Base-by-base conservation (phyloP, 345 rosid species). In the Acer yangbiense region DNA sequence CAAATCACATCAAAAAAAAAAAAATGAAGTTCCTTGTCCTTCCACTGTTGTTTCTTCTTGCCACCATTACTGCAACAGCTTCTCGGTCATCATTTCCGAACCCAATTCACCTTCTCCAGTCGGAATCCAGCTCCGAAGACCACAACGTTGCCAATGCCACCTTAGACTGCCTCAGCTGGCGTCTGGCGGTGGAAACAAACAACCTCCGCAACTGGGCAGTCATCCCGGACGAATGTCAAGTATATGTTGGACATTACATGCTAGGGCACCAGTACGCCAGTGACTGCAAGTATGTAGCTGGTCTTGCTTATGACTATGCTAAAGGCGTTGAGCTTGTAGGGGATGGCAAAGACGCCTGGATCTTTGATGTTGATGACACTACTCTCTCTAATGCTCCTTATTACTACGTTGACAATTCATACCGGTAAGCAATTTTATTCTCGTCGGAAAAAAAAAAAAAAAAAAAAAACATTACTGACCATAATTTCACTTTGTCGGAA, bases 321-420 rank as follows among this genome's bases (percentile, higher is more conserved):
- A 58, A 80, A 68, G 69, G 75, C 63, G 66, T 83, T 9, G 20
- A 74, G 3, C 62, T 85, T n/a, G 57, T 7, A 17, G 72, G 68
- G 8, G 91, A 92, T 16, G 90, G 93, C 64, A 77, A 81, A 32
- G 88, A 90, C 54, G 70, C 76, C 7, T 92, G 93, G 92, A 21
- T 90, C 32, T 90, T 92, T 76, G 94, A 92, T 61, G 2, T 90
- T 12, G 97, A 89, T 44, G 94, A 92, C 25, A 92, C 94, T 2
- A 18, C 88, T 5, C 89, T 92, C 76, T 86, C 94, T 3, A 92
- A 88, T 78, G 73, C 87, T 17, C 91, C 93, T 52, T 89, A 79
- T 52, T 90, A 83, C 79, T 6, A 61, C 5, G 78, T 69, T 25
- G 81, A 66, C 0, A 65, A 82, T 65, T 88, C 85, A 73, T 90